Percentiles rank a stretch among this genome's conserved stretches.
Conservation (phyloP, 139 green algal genomes). For the Chlamydomonas incerta region DNA sequence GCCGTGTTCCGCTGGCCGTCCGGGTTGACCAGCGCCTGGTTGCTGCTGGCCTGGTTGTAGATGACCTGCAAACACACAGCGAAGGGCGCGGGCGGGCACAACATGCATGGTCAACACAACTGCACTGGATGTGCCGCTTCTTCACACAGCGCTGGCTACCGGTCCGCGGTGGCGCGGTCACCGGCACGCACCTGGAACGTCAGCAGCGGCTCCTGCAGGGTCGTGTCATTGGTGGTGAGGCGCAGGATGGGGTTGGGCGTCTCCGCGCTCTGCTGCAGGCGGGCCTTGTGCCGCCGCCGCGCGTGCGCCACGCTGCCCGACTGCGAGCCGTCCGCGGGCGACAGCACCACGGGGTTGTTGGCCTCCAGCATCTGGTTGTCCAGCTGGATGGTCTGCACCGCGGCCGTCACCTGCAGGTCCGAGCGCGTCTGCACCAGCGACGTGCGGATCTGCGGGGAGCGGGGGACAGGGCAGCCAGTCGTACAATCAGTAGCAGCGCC, state of each 20-base stretch:
- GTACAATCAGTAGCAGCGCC: too few species aligned
- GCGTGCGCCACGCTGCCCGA: conserved; percentile 12
- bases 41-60: conserved; percentile 45
- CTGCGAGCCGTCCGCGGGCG: conserved; percentile 49
- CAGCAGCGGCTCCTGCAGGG: conserved; percentile 10
- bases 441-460: conserved; percentile 14
- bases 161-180: too few species aligned
- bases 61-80: not conserved
- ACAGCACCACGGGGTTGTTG: conserved; percentile 83
- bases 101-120: too few species aligned
- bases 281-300: not conserved
- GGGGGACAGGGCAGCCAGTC: too few species aligned
- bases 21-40: not conserved
- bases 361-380: conserved; percentile 92
- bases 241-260: not conserved
- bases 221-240: not conserved
- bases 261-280: not conserved
- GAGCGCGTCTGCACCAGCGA: conserved; percentile 42
- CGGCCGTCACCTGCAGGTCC: conserved; percentile 50
- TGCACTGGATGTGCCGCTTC: too few species aligned
- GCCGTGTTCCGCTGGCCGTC: not conserved
- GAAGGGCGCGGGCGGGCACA: not conserved
- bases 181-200: conserved; percentile 19
- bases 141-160: too few species aligned
- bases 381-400: conserved; percentile 78